Base-by-base conservation (phyloP, 2,329 filamentous ascomycete genomes). In the Venturia oleaginea region DNA sequence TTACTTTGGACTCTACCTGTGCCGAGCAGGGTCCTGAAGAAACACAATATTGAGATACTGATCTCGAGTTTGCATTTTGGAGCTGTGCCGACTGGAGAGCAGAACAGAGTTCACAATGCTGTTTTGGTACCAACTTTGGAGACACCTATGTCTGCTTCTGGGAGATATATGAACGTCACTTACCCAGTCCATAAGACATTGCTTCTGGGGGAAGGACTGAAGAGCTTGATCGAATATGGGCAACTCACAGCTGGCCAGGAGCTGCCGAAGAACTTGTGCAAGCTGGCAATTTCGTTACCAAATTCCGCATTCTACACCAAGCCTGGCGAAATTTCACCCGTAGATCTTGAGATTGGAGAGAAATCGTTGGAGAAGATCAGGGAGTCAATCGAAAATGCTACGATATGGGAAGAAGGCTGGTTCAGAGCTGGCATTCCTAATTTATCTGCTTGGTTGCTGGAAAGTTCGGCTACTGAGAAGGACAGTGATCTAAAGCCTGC, bases 141-240 rank as follows among this genome's bases (percentile, higher is more conserved):
- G 24, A 89, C 90, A 51, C 84, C 84, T 1, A 82, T 80, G 6
- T 86, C 88, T 17, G 81, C 81, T 66, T 84, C 84, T 19, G 86
- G 86, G 10, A 81, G 85, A 66, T 82, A 85, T 65, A 86, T 86
- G 15, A 83, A 86, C 19, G 81, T 94, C 51, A 85, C 86, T 7
- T 91, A 91, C 55, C 92, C 93, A 0, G 91, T 97, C 0, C 93
- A 97, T 72, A 90, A 87, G 72, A 85, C 88, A 0, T 76, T 97
- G 19, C 70, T 97, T 11, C 83, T 96, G 10, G 86, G 86, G 0
- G 83, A 90, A 60, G 92, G 91, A 0, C 76, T 96, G 2, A 78
- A 84, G 63, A 91, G 89, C 8, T 84, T 88, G 0, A 80, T 87
- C 5, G 78, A 82, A 1, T 82, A 75, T 74, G 72, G 78, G 57